These are phyloP conservation scores for Fusarium goolgardi DNA, from an alignment of 2,329 filamentous ascomycete genomes.

Conservation along the genomic window DNA sequence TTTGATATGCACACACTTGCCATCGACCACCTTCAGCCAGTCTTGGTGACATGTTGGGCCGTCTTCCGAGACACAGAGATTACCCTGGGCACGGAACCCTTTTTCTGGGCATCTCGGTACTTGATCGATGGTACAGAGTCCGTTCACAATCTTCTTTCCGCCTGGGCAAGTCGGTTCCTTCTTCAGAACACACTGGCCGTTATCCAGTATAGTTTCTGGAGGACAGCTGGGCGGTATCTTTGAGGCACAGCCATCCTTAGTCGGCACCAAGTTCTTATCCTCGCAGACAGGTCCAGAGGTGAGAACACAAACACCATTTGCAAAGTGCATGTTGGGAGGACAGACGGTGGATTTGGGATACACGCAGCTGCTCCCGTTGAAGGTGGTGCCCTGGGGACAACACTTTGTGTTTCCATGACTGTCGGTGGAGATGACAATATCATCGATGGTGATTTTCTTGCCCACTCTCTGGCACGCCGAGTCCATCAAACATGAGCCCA, in stretches of 20 bases:
- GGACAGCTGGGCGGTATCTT: background rate
- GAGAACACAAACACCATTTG: slow-evolving; percentile 4
- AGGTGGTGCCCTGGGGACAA: background rate
- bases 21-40: slow-evolving; percentile 6
- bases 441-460: slow-evolving; percentile 4
- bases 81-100: background rate
- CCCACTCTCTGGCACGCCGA: background rate
- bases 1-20: slow-evolving; percentile 1
- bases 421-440: slow-evolving; percentile 2
- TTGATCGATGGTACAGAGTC: slow-evolving; percentile 2
- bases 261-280: background rate
- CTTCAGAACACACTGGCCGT: background rate
- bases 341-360: slow-evolving; percentile 6
- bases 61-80: slow-evolving; percentile 1
- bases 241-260: slow-evolving; percentile 5
- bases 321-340: slow-evolving; percentile 1
- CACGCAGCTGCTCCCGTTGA: background rate
- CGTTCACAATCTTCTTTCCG: slow-evolving; percentile 4
- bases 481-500: background rate
- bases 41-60: slow-evolving; percentile 3
- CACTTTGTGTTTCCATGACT: slow-evolving; percentile 1
- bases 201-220: background rate
- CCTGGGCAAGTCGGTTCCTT: slow-evolving; percentile 1
- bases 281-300: slow-evolving; percentile 5
- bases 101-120: background rate